Conservation (phyloP, 768 basidiomycete species). For the Lepiota venenata region DNA sequence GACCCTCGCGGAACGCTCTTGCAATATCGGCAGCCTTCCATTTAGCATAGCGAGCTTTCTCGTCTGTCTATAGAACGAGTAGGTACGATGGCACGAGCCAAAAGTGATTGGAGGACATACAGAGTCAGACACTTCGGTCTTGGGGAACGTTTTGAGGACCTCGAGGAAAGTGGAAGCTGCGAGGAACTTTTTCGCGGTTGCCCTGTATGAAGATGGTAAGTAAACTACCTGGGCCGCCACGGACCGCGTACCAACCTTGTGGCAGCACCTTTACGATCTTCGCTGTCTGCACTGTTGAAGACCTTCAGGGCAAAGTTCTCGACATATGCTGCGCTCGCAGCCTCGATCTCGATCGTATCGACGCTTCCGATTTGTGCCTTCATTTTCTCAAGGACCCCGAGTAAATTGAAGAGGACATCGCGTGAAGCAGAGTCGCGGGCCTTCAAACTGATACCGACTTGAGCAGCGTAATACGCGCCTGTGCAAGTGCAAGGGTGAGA, state of each 20-base stretch:
- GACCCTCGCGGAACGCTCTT: constrained; percentile 93
- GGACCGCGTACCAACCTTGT: constrained; percentile 53
- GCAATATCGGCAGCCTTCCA: constrained; percentile 98
- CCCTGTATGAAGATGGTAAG: constrained; percentile 38
- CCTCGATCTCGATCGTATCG: constrained; percentile 82
- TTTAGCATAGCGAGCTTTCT: constrained; percentile 90
- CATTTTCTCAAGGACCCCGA: constrained; percentile 76
- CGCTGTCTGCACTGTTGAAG: constrained; percentile 88
- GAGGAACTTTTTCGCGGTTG: constrained; percentile 91
- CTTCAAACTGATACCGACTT: constrained; percentile 77
- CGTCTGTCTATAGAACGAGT: constrained; percentile 53
- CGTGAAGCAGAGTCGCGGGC: constrained; percentile 62
- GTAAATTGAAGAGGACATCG: constrained; percentile 66
- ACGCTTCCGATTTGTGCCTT: constrained; percentile 71
- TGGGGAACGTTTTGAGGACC: constrained; percentile 74
- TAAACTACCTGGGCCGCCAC: neutral
- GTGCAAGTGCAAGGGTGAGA: constrained; percentile 11
- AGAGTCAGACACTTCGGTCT: constrained; percentile 51
- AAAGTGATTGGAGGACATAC: constrained; percentile 33
- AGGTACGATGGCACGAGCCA: neutral
- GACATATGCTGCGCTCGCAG: constrained; percentile 82
- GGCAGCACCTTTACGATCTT: constrained; percentile 76
- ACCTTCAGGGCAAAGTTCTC: constrained; percentile 93
- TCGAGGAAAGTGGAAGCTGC: constrained; percentile 96
- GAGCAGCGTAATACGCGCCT: constrained; percentile 92